These are phyloP conservation scores for Senna tora DNA, from an alignment of 306 rosid species.

Conservation along the genomic window DNA sequence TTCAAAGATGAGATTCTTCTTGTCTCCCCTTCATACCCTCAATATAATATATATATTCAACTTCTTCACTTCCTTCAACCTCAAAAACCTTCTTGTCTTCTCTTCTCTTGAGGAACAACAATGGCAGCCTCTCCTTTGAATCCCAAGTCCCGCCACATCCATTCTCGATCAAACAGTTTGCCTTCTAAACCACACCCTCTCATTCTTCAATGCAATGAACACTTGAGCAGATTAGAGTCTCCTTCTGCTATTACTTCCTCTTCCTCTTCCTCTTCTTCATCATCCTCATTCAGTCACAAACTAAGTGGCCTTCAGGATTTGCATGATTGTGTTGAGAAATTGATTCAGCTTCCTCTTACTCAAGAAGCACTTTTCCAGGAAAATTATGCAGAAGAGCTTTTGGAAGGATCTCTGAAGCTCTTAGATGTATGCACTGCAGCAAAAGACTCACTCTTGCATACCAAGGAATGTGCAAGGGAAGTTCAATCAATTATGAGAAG, in stretches of 20 bases:
- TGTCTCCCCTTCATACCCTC: conserved; percentile 1
- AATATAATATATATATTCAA: conserved; percentile 15
- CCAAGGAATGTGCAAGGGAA: conserved; percentile 54
- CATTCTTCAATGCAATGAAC: conserved; percentile 11
- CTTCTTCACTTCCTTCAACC: not conserved
- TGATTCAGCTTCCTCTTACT: not conserved
- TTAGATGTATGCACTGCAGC: conserved; percentile 49
- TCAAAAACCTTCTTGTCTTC: not conserved
- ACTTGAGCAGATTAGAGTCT: conserved; percentile 1
- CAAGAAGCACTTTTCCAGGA: conserved; percentile 36
- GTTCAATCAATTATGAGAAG: conserved; percentile 57
- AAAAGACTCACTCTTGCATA: conserved; percentile 51
- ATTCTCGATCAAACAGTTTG: conserved; percentile 20
- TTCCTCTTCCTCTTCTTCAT: not conserved
- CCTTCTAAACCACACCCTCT: conserved; percentile 22
- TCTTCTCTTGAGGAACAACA: not conserved
- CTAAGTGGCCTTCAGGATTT: not conserved
- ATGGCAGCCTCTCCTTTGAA: conserved; percentile 12
- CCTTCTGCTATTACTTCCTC: not conserved
- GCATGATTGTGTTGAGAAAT: conserved; percentile 8
- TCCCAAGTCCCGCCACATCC: not conserved
- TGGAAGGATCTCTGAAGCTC: conserved; percentile 57
- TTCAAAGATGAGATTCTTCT: conserved; percentile 4
- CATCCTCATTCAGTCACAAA: not conserved
- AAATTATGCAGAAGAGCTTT: conserved; percentile 50